phyloP scores from a whole-genome alignment of 108 stramenopile species.

The Craspedostauros australis region DNA sequence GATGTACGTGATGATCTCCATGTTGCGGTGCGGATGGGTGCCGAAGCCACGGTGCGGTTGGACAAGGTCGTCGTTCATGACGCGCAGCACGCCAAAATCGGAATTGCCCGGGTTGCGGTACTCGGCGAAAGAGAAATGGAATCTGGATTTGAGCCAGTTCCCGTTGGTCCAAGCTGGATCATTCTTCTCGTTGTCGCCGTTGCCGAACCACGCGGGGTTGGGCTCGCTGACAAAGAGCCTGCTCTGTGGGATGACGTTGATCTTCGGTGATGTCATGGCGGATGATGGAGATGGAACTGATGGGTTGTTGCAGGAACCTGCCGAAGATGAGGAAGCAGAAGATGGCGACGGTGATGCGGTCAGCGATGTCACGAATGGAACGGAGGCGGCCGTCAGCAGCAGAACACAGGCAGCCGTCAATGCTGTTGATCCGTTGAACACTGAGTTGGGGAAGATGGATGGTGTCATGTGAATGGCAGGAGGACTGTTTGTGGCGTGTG shows the following conservation, averaged over 20 bases:
- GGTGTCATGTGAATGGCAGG: no score
- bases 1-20: constrained; percentile 78
- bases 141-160: constrained; percentile 82
- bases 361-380: no score
- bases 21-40: constrained; percentile 63
- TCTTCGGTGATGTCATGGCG: no score
- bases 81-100: constrained; percentile 69
- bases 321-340: no score
- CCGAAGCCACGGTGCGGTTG: constrained; percentile 75
- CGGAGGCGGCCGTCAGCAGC: no score
- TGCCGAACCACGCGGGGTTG: constrained; percentile 65
- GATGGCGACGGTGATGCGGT: no score
- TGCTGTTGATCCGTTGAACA: no score
- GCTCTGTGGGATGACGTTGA: constrained; percentile 22
- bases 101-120: constrained; percentile 48
- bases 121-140: constrained; percentile 85
- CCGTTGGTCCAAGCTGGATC: constrained; percentile 52
- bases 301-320: no score
- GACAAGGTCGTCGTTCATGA: constrained; percentile 84
- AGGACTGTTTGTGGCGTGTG: no score
- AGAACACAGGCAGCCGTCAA: no score
- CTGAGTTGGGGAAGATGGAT: no score
- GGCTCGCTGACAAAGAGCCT: constrained; percentile 66
- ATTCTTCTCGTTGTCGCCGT: constrained; percentile 31
- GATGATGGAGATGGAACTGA: no score